A percentile compares a stretch with the other conserved stretches of the same genome.
Evolutionary conservation across 495 filamentous ascomycete species (phyloP).

Genomic region (Penicillium angulare): DNA sequence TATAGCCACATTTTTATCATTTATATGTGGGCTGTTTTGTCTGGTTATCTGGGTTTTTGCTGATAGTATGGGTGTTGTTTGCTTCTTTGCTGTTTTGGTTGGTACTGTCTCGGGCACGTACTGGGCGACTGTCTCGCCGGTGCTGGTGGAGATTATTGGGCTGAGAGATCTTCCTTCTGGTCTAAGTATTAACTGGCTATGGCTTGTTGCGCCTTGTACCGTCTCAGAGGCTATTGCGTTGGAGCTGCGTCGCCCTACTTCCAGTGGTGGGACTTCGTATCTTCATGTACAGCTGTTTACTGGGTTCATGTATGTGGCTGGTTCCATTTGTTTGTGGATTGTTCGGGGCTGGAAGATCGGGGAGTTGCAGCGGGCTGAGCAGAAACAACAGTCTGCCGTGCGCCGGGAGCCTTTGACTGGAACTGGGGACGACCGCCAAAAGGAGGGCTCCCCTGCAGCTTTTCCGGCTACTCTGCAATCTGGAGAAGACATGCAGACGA

Average conservation of each 20-base stretch:
- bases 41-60: conserved; percentile 75
- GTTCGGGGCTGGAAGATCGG: conserved; percentile 58
- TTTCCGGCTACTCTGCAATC: neutral
- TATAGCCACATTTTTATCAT: conserved; percentile 61
- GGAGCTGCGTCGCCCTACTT: conserved; percentile 52
- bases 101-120: conserved; percentile 71
- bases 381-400: conserved; percentile 9
- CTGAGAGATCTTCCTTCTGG: conserved; percentile 67
- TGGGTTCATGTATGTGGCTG: conserved; percentile 64
- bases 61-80: conserved; percentile 61
- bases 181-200: conserved; percentile 74
- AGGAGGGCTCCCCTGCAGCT: conserved; percentile 11
- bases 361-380: conserved; percentile 44
- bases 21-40: conserved; percentile 62
- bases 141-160: conserved; percentile 76
- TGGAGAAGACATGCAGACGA: neutral
- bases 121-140: conserved; percentile 68
- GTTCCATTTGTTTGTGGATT: conserved; percentile 49
- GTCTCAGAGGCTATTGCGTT: conserved; percentile 74
- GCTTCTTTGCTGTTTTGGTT: conserved; percentile 69
- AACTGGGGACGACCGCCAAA: conserved; percentile 8
- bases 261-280: conserved; percentile 44
- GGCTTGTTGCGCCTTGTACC: conserved; percentile 69
- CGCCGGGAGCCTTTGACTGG: conserved; percentile 10
- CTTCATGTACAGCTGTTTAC: conserved; percentile 65